These are phyloP conservation scores for Paxillus rubicundulus DNA, from an alignment of 768 basidiomycete species.

Conservation along the genomic window DNA sequence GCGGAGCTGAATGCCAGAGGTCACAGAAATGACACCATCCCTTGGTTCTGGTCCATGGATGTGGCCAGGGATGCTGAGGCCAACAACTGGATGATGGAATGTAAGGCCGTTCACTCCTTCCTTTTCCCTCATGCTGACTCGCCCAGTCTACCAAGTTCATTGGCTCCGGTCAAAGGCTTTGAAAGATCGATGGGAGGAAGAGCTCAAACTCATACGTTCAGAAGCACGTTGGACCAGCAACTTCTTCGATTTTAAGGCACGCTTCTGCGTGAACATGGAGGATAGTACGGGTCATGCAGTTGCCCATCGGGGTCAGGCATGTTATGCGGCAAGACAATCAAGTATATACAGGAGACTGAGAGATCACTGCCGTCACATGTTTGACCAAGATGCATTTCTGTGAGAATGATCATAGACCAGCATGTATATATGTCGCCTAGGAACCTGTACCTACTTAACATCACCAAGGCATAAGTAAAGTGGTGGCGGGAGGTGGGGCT, in stretches of 20 bases:
- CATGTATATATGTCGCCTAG: too few species aligned
- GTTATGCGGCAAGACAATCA: background rate
- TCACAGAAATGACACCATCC: background rate
- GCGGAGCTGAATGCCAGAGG: background rate
- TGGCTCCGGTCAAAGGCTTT: background rate
- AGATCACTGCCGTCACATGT: background rate
- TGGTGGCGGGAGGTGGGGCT: too few species aligned
- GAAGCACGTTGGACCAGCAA: background rate
- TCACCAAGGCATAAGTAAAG: too few species aligned
- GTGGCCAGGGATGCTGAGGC: background rate
- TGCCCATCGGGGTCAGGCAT: background rate
- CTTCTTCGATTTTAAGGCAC: background rate
- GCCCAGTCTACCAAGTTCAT: background rate
- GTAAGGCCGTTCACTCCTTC: background rate
- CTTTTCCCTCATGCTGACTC: too few species aligned
- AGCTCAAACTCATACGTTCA: background rate
- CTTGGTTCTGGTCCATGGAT: slow-evolving; percentile 1
- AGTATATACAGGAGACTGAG: background rate
- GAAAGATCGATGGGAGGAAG: background rate
- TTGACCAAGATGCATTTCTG: too few species aligned
- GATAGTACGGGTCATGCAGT: background rate
- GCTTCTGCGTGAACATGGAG: background rate
- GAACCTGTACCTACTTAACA: too few species aligned
- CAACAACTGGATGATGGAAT: background rate
- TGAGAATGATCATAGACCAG: too few species aligned